Conservation (phyloP, 2,329 filamentous ascomycete species). For the Alternaria sp. region DNA sequence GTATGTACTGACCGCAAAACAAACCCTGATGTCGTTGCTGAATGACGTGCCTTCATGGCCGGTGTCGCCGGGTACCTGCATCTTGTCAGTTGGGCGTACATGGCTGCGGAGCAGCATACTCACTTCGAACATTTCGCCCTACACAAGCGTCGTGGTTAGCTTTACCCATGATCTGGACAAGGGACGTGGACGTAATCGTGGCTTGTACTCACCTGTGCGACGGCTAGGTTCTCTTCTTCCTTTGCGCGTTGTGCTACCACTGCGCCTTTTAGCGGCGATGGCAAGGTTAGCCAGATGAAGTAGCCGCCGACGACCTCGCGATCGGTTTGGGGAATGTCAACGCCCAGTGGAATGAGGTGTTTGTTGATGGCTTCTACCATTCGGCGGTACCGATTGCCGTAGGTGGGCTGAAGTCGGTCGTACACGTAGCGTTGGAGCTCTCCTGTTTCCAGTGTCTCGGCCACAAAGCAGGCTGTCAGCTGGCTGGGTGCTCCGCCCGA, state of each 20-base stretch:
- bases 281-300: slow-evolving; percentile 80
- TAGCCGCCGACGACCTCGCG: slow-evolving; percentile 74
- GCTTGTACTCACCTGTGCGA: slow-evolving; percentile 58
- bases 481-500: slow-evolving; percentile 68
- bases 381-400: slow-evolving; percentile 58
- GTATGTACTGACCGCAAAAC: slow-evolving; percentile 36
- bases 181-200: background rate
- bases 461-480: slow-evolving; percentile 63
- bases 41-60: slow-evolving; percentile 59
- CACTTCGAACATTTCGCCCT: slow-evolving; percentile 71
- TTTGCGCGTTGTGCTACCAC: slow-evolving; percentile 64
- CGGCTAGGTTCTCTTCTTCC: slow-evolving; percentile 68
- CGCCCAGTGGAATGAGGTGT: slow-evolving; percentile 68
- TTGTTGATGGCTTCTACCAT: slow-evolving; percentile 66
- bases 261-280: slow-evolving; percentile 58
- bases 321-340: slow-evolving; percentile 55
- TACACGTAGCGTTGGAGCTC: slow-evolving; percentile 61
- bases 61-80: slow-evolving; percentile 54
- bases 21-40: slow-evolving; percentile 54
- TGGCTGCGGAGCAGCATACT: slow-evolving; percentile 50
- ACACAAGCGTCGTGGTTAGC: slow-evolving; percentile 41
- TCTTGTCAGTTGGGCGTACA: slow-evolving; percentile 16
- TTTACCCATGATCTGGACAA: slow-evolving; percentile 7
- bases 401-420: slow-evolving; percentile 61
- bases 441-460: slow-evolving; percentile 60